A percentile compares a stretch with the other conserved stretches of the same genome.
Evolutionary conservation across 108 stramenopile species (phyloP).

Genomic region (Pseudonitzschia delicatissima): DNA sequence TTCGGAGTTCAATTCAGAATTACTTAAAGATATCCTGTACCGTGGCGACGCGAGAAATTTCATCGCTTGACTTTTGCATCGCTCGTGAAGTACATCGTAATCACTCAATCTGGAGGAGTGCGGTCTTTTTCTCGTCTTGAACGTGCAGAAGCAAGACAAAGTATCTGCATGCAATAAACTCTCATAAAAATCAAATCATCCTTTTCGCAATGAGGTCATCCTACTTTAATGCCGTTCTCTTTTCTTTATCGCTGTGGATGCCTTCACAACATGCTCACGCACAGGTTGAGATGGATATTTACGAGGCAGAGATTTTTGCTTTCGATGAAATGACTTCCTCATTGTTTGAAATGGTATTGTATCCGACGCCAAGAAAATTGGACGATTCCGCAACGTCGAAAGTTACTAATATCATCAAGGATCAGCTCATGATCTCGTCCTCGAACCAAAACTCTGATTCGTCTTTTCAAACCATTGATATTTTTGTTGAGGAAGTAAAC

Average conservation of each 20-base stretch:
- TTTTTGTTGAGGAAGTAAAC: constrained; percentile 11
- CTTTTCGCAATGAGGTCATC: neutral
- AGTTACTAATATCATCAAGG: constrained; percentile 11
- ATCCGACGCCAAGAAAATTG: constrained; percentile 15
- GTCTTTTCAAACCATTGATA: constrained; percentile 15
- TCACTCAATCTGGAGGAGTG: no score
- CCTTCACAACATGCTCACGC: neutral
- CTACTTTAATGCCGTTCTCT: neutral
- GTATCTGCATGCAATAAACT: no score
- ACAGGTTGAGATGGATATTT: neutral
- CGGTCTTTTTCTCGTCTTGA: no score
- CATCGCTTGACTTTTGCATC: neutral
- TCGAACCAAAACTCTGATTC: constrained; percentile 17
- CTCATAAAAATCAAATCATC: no score
- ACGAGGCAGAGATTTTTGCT: neutral
- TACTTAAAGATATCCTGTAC: no score
- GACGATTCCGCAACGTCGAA: constrained; percentile 11
- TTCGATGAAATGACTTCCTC: constrained; percentile 14
- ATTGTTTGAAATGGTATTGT: constrained; percentile 17
- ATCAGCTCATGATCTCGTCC: constrained; percentile 10
- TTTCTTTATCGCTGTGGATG: neutral
- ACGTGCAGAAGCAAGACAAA: no score
- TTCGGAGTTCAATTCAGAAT: no score
- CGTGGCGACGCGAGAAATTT: neutral
- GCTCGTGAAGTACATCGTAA: neutral